Evolutionary conservation across 1,284 basidiomycete species (phyloP).

Genomic region (Fomitopsis pinicola): DNA sequence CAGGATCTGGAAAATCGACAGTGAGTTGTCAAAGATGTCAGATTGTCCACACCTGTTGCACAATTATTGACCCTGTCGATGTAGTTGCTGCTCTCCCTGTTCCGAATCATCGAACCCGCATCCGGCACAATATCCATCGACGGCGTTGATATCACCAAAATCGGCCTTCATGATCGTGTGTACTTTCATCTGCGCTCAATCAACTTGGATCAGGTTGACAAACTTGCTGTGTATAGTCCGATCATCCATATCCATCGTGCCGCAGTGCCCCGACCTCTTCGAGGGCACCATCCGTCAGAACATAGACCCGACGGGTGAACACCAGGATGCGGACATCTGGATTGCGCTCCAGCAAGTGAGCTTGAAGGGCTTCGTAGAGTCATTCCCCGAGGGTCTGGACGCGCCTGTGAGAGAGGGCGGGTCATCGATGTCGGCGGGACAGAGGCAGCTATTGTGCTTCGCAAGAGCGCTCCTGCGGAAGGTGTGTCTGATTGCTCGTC

Average conservation of each 20-base stretch:
- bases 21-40: slow-evolving; percentile 39
- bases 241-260: slow-evolving; percentile 83
- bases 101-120: slow-evolving; percentile 81
- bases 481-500: slow-evolving; percentile 24
- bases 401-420: slow-evolving; percentile 80
- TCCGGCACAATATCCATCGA: slow-evolving; percentile 82
- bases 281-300: slow-evolving; percentile 86
- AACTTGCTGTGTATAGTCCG: slow-evolving; percentile 42
- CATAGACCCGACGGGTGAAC: slow-evolving; percentile 71
- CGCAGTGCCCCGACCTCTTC: slow-evolving; percentile 80
- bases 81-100: slow-evolving; percentile 61
- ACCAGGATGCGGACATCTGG: slow-evolving; percentile 83
- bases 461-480: slow-evolving; percentile 75
- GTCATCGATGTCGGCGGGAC: slow-evolving; percentile 79
- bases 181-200: slow-evolving; percentile 8
- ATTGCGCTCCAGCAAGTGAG: slow-evolving; percentile 70
- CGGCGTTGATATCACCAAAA: slow-evolving; percentile 76
- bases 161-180: slow-evolving; percentile 77
- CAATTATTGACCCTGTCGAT: background rate
- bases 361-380: slow-evolving; percentile 70
- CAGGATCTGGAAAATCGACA: slow-evolving; percentile 91
- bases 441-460: slow-evolving; percentile 83
- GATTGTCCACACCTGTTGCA: background rate
- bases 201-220: background rate
- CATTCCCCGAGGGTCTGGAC: slow-evolving; percentile 71